Base-by-base conservation (phyloP, 768 basidiomycete species). In the Porphyrellus cyaneotinctus region DNA sequence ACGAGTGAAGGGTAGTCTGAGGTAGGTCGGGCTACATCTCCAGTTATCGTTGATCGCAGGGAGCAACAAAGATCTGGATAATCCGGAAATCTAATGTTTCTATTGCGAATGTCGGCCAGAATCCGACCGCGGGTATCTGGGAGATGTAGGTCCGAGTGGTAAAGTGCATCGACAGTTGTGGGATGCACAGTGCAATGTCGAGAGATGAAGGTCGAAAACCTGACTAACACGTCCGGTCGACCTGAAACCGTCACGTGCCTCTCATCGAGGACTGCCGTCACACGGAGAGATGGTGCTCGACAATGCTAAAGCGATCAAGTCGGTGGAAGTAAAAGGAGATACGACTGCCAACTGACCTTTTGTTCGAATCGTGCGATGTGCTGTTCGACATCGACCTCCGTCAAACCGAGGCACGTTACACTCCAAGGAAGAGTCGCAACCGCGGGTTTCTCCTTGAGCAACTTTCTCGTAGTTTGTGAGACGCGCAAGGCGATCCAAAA, bases 241-340 rank as follows among this genome's bases (percentile, higher is more conserved):
- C 83, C 85, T 3, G 84, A 85, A 44, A 84, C 67, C 12, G 83
- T 83, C 49, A 82, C 68, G 49, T 73, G 77, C 12, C 58, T 65
- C 47, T 74, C 70, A 52, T 77, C 75, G 44, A 79, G 69, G 52
- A 81, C 68, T 10, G 81, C 78, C 1, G 82, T 83, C 41, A 84
- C 66, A 60, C 66, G 72, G 60, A 84, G 65, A 15, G 60, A 49
- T 1, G 63, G 61, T 42, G 52, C 41, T 36, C 49, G 60, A 54
- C 50, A 49, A 46, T 54, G 49, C 53, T 60, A 43, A 49, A 43
- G 2, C 14, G 12, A 30, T 28, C 5, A 37, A 26, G 65, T 53
- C 4, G 47, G 28, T 2, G 18, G 18, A 0, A 17, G 18, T 3
- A 47, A 54, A 6, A 9, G 14, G 6, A 10, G 10, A 35, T 12